A percentile compares a stretch with the other conserved stretches of the same genome.
Conservation (phyloP, 2,329 filamentous ascomycete species). For the Aureobasidium sp. region DNA sequence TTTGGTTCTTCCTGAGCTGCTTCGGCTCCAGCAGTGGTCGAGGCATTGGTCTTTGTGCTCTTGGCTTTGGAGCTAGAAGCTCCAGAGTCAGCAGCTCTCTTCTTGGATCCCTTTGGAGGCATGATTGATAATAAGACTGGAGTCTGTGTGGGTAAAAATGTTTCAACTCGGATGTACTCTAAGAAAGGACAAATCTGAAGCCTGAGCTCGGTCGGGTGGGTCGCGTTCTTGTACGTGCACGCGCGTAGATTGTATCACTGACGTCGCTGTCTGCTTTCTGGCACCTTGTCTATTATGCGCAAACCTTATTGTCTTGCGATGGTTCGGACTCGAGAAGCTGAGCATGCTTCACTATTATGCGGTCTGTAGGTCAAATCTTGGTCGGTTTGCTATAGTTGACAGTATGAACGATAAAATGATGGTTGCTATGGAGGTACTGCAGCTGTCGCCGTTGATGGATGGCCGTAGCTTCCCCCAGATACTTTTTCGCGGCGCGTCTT, state of each 20-base stretch:
- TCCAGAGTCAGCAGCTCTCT: not conserved
- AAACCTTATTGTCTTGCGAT: not conserved
- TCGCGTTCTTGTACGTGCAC: not conserved
- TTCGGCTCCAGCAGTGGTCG: not conserved
- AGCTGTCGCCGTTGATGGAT: not conserved
- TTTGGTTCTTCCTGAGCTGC: not conserved
- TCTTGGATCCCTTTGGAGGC: constrained; percentile 2
- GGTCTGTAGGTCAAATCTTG: not conserved
- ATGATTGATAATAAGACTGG: not conserved
- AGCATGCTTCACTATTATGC: too few relatives aligned
- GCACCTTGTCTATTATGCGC: not conserved
- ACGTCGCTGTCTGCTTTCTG: not conserved
- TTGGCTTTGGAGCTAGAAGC: not conserved
- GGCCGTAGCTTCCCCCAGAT: constrained; percentile 13
- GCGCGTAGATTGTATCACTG: not conserved
- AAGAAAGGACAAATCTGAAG: not conserved
- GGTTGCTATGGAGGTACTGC: constrained; percentile 1
- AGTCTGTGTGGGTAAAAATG: not conserved
- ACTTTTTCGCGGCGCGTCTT: constrained; percentile 3
- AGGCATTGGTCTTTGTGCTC: not conserved
- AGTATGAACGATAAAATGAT: not conserved
- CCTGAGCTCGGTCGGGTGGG: not conserved
- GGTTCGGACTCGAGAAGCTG: not conserved
- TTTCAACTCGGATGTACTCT: not conserved
- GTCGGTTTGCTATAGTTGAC: too few relatives aligned